Base-by-base conservation (phyloP, 2,329 filamentous ascomycete species). In the Colletotrichum incanum region DNA sequence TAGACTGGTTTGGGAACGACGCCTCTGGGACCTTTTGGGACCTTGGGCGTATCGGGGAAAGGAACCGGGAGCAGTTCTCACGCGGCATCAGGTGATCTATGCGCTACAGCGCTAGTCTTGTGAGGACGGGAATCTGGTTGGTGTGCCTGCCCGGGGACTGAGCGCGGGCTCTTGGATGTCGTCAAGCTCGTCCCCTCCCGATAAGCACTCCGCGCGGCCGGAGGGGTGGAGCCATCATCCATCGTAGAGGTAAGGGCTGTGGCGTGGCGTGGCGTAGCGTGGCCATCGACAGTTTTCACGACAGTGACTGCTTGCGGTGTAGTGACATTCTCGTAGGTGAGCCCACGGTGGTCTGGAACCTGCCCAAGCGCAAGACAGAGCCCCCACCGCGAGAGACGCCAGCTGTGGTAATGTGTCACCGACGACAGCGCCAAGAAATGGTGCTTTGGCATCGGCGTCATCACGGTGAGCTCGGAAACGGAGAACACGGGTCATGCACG, bases 371-470 rank as follows among this genome's bases (percentile, higher is more conserved):
- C 47, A 47, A 54, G 60, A 43, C 60, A n/a, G 23, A 54, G 59
- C 31, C 34, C 39, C 31, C 31, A n/a, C 66, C 6, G 55, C 28
- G 49, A 7, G 28, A 55, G 50, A 65, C 50, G 26, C 50, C 55
- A 31, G 60, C 23, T 47, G 43, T 20, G 52, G 52, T 55, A 43
- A 31, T 69, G 60, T 69, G 61, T 59, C 43, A 41, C 47, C 41
- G 60, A 18, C n/a, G 34, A 20, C 61, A 23, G 60, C 45, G 67
- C 61, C 67, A 70, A 59, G 62, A 54, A 62, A 52, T 43, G 45
- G 52, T 70, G 61, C 26, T 69, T 45, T 65, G 61, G 34, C n/a
- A 65, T 69, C 45, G 67, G 67, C 52, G 52, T 70, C 61, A 52
- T 65, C 37, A 28, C 52, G 26, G 65, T 49, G 66, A 49, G 41